phyloP scores from a whole-genome alignment of 768 basidiomycete species.

The Termitomyces sp. region DNA sequence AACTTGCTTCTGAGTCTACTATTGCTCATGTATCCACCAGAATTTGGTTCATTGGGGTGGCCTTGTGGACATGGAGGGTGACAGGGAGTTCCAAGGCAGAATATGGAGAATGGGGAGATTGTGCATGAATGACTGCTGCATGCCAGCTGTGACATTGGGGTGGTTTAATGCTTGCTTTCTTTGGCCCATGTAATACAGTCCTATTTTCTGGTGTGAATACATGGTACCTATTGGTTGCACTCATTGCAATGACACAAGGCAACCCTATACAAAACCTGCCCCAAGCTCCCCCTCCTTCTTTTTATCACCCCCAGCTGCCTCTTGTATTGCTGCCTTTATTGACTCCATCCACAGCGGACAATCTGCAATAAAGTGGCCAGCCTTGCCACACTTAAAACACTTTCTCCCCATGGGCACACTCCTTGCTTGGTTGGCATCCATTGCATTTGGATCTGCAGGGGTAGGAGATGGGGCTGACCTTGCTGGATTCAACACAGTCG shows the following conservation, averaged over 20 bases:
- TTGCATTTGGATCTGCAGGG: background rate
- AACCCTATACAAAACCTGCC: background rate
- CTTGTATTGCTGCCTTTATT: background rate
- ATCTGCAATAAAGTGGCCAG: too few relatives aligned
- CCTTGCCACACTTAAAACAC: background rate
- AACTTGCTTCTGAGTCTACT: background rate
- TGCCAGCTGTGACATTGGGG: background rate
- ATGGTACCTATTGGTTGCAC: background rate
- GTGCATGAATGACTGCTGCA: background rate
- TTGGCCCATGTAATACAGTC: background rate
- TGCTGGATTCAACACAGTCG: too few relatives aligned
- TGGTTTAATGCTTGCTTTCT: background rate
- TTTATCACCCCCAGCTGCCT: too few relatives aligned
- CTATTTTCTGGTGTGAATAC: background rate
- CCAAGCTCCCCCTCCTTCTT: background rate
- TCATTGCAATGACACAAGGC: background rate
- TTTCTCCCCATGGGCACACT: background rate
- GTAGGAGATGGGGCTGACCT: too few relatives aligned
- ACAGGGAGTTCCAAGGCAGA: background rate
- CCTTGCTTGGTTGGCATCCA: background rate
- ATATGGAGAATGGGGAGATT: background rate
- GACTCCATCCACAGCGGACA: background rate
- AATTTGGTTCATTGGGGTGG: background rate
- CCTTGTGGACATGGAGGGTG: background rate
- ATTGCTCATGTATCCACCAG: background rate